Evolutionary conservation across 164 flowering plant species (phyloP), one percentile per base, ranked within the genome.

Genomic region (Platanus orientalis): DNA sequence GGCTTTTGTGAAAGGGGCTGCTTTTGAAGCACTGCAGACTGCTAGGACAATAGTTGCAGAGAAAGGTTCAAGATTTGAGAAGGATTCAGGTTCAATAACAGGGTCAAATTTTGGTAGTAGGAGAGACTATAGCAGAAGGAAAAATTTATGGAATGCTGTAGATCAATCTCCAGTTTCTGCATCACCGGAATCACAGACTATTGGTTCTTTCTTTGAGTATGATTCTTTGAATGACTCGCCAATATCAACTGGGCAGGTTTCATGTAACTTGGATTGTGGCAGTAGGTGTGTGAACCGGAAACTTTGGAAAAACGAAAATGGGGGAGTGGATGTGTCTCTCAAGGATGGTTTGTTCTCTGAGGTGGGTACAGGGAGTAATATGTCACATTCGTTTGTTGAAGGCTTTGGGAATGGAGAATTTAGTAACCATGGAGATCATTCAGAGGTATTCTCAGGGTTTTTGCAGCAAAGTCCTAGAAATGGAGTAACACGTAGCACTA

Each of bases 1-100:
- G 96, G 84, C 87, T 11, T 92, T 76, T 79, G 89, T 92, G 24
- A 82, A 70, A 54, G 93, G 96, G n/a, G 96, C 99, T 62, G 96
- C 97, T 54, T 85, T 69, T 77, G 97, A 95, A 78, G 89, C 96
- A 34, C 58, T 84, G 63, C 89, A 84, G 56, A 88, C 91, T 66
- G 97, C 97, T 23, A 84, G 71, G 70, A 73, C 70, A 65, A 71
- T 93, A 30, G 66, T 66, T 36, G 57, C 72, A 23, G 89, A 78
- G 32, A 76, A 80, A 68, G 78, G 75, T 13, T 63, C 73, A 7
- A 81, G 75, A 58, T 52, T 69, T 65, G 86, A 82, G 52, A 75
- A 65, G 60, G 73, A 80, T 48, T 40, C 68, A 5, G 71, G 74
- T 61, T 80, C 88, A 26, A 54, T 70, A 27, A 73, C 79, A 5